Conservation (phyloP, 441 rosid genomes). For the Bruguiera hainesii region DNA sequence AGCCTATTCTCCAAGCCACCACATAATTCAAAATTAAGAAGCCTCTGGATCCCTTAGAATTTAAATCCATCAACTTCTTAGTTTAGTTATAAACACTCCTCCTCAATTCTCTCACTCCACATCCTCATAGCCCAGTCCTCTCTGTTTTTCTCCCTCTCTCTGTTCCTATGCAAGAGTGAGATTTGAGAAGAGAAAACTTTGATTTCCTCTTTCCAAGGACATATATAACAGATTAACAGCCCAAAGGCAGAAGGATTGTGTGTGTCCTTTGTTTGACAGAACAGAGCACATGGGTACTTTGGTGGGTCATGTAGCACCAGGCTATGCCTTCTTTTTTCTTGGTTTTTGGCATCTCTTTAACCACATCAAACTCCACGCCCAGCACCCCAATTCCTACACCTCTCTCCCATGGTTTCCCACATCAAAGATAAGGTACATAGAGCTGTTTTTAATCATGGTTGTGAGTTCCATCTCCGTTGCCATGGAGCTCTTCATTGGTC, state of each 20-base stretch:
- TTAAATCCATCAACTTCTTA: slow-evolving; percentile 4
- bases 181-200: too few species aligned
- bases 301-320: slow-evolving; percentile 80
- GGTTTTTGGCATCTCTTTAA: slow-evolving; percentile 86
- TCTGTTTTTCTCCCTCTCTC: not conserved
- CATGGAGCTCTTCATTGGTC: slow-evolving; percentile 79
- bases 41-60: slow-evolving; percentile 26
- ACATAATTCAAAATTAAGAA: slow-evolving; percentile 19
- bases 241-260: not conserved
- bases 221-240: not conserved
- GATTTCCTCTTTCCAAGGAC: not conserved
- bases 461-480: slow-evolving; percentile 52
- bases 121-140: not conserved
- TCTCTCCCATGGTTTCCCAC: slow-evolving; percentile 67
- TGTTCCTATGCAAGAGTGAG: not conserved
- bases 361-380: slow-evolving; percentile 57
- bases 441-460: slow-evolving; percentile 55
- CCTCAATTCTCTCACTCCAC: slow-evolving; percentile 8
- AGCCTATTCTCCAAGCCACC: slow-evolving; percentile 16
- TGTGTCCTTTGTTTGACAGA: not conserved
- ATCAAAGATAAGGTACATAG: slow-evolving; percentile 49
- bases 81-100: not conserved
- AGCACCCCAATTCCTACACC: slow-evolving; percentile 50
- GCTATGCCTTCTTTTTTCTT: slow-evolving; percentile 60
- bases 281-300: slow-evolving; percentile 57